Evolutionary conservation across 2,329 filamentous ascomycete genomes (phyloP), one percentile per base, ranked within the genome.

Genomic region (Dryadomyces quercus-mongolicae): DNA sequence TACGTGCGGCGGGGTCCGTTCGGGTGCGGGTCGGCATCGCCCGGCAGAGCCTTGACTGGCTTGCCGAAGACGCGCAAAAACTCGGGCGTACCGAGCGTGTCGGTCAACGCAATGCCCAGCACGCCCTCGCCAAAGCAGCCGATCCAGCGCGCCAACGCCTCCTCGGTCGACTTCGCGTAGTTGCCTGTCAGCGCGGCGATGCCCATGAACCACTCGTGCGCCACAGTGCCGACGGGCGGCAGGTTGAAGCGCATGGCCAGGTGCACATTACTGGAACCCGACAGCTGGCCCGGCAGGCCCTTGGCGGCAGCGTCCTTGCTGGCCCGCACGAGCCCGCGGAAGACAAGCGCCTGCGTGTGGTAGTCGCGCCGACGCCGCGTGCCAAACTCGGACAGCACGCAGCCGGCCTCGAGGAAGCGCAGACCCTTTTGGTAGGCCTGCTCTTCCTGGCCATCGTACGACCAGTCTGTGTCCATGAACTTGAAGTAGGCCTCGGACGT

Each of bases 121-220:
- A 92, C 85, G 40, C 77, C 88, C 64, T 86, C 82, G 4, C 93
- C 93, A 65, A 96, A 98, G 57, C 88, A 95, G 52, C 84, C 83
- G 38, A 95, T 80, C 93, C 93, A 98, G 66, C 94, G 89, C 55
- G 82, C 77, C 61, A 98, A 72, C 0, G 89, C 91, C 59, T 85
- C 78, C 67, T 95, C 89, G 42, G 91, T 95, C 3, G 93, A 91
- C 58, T 79, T 76, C 61, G 82, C 78, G 66, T 98, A 98, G 69
- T 96, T 81, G 58, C 88, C 78, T 5, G 85, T 88, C 61, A 96
- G 89, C 43, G 93, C 91, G 1, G 93, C 93, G 58, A 95, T 92
- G 45, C 89, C 91, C 93, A 98, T 98, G 74, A 96, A 97, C 93
- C 93, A 98, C 71, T 98, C 93, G 65, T 98, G 93, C 0, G 93